Evolutionary conservation across 371 early-diverging fungal genomes (phyloP), one percentile per base, ranked within the genome.

Genomic region (Mucor saturninus): DNA sequence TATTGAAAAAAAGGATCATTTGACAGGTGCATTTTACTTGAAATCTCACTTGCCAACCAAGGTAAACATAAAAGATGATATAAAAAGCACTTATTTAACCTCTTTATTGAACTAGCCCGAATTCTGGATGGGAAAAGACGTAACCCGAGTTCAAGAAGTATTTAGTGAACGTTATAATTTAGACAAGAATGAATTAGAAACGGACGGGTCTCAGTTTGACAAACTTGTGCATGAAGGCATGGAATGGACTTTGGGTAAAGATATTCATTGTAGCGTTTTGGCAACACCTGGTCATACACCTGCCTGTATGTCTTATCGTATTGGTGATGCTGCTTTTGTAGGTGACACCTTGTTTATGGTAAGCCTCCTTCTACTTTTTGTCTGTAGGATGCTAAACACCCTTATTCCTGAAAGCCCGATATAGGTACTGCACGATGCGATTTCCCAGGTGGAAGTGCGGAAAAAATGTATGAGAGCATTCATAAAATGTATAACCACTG

Each of bases 341-440:
- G 81, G 81, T 8, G 81, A 80, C 56, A 77, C 81, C 1, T 49
- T 80, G 7, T 80, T 80, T 58, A 80, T 80, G 81, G 80, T 80
- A 73, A 62, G 29, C 6, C 15, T 9, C n/a, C 21, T n/a, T n/a
- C n/a, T n/a, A n/a, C n/a, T n/a, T n/a, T 50, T 40, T 56, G 39
- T n/a, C 11, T 30, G 48, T 31, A 54, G 38, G 30, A 49, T n/a
- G 7, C 30, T 8, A 39, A 50, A 30, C 26, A 50, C 7, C 8
- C 6, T 29, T 50, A 1, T 30, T 14, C n/a, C n/a, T n/a, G n/a
- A n/a, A n/a, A n/a, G 80, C 81, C 81, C 43, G 81, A 80, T 62
- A 62, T 80, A 49, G 81, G 81, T 46, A 80, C 81, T 8, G 81
- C 81, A 11, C 67, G 81, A 45, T 80, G 81, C 51, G 81, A 80